Evolutionary conservation across 176 grass and related monocot genomes (phyloP).

Genomic region (Avena eriantha): DNA sequence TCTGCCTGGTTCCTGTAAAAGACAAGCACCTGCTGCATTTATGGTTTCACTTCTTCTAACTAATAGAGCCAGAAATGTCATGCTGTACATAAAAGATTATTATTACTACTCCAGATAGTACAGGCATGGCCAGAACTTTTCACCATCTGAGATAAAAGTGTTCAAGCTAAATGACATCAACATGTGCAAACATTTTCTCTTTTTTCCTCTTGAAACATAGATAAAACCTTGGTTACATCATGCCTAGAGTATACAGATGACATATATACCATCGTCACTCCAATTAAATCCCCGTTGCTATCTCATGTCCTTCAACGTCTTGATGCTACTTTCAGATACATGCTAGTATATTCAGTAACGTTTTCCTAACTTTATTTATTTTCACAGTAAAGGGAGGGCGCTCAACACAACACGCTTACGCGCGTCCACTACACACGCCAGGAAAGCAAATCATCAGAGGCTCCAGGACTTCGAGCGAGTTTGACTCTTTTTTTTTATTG

Average conservation of each 20-base stretch:
- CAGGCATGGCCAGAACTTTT: neutral
- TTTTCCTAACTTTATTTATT: neutral
- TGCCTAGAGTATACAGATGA: constrained; percentile 27
- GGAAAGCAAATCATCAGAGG: neutral
- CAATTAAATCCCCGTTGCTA: constrained; percentile 35
- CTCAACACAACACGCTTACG: neutral
- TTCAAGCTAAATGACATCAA: neutral
- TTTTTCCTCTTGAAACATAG: neutral
- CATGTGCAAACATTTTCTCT: neutral
- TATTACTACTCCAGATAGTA: neutral
- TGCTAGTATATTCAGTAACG: neutral
- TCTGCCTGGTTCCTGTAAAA: neutral
- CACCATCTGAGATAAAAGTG: neutral
- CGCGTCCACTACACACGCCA: neutral
- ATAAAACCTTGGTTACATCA: constrained; percentile 20
- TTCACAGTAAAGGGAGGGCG: neutral
- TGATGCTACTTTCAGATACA: constrained; percentile 7
- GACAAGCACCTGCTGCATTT: neutral
- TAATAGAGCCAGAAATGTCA: neutral
- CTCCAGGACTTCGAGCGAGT: neutral
- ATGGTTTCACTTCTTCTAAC: neutral
- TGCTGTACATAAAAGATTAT: neutral
- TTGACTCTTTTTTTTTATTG: neutral
- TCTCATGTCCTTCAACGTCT: constrained; percentile 17
- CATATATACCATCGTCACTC: neutral